These are phyloP conservation scores for Xylaria sp. DNA, from an alignment of 2,329 filamentous ascomycete species.

Conservation along the genomic window DNA sequence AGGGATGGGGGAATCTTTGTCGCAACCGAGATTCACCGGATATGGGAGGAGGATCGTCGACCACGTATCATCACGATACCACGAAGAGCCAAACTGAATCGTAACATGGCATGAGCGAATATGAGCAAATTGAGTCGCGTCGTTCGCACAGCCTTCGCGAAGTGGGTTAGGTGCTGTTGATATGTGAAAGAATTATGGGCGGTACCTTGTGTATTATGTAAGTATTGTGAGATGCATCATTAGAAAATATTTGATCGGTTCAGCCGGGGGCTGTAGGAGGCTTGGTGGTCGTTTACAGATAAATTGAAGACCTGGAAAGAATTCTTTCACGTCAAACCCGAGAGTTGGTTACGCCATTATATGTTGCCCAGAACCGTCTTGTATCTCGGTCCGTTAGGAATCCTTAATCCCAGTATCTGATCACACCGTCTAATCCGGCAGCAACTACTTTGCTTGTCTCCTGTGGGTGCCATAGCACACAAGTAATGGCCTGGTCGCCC, in stretches of 20 bases:
- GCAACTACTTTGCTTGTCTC: conserved; percentile 95
- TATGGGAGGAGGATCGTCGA: conserved; percentile 10
- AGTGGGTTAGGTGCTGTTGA: conserved; percentile 11
- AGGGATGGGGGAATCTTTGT: conserved; percentile 20
- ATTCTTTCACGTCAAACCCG: background rate
- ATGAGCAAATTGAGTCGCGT: background rate
- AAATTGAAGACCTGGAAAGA: background rate
- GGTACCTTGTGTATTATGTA: conserved; percentile 26
- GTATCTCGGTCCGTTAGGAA: background rate
- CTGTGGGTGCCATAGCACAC: conserved; percentile 95
- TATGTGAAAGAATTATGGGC: conserved; percentile 4
- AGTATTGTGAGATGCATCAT: background rate
- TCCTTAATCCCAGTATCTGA: conserved; percentile 89
- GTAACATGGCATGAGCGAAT: background rate
- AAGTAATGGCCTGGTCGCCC: conserved; percentile 83
- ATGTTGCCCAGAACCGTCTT: background rate
- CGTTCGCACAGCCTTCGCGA: conserved; percentile 9
- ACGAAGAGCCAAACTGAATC: conserved; percentile 13
- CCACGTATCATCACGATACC: conserved; percentile 35
- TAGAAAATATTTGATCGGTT: background rate
- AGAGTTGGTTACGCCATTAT: conserved; percentile 1
- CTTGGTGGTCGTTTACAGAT: background rate
- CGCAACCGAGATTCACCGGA: conserved; percentile 28
- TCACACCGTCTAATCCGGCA: conserved; percentile 86
- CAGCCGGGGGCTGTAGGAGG: background rate